Conservation (phyloP, 1,284 basidiomycete genomes). For the Trametes hirsuta region DNA sequence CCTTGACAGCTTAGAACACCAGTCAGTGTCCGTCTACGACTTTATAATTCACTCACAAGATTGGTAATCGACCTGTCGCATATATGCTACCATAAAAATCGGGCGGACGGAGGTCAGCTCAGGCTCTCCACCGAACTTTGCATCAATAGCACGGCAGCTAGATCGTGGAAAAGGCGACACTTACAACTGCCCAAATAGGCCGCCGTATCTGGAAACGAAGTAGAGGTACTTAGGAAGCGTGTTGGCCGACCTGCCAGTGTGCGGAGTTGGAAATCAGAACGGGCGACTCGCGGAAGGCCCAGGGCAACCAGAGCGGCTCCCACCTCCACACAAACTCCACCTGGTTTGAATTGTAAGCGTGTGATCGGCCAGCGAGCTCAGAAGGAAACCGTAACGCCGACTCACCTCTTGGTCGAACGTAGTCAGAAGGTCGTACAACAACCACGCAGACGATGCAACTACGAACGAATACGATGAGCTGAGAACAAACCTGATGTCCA, state of each 20-base stretch:
- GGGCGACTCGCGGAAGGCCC: background rate
- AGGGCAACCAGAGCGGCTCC: background rate
- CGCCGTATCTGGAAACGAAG: conserved; percentile 22
- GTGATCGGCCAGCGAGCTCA: background rate
- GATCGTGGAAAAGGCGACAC: background rate
- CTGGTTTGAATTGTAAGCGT: background rate
- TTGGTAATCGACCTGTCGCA: too few relatives aligned
- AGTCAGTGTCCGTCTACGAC: background rate
- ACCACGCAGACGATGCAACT: conserved; percentile 16
- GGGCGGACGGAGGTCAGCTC: background rate
- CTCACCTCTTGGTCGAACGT: conserved; percentile 23
- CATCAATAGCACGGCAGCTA: background rate
- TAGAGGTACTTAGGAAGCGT: conserved; percentile 22
- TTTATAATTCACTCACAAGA: too few relatives aligned
- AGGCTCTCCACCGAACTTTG: background rate
- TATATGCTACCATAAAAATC: too few relatives aligned
- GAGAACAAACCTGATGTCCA: background rate
- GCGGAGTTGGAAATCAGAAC: background rate
- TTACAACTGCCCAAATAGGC: conserved; percentile 20
- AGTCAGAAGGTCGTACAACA: conserved; percentile 20
- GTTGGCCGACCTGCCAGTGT: conserved; percentile 15
- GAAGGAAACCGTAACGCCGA: background rate
- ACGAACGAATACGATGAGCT: background rate
- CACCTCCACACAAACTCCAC: conserved; percentile 24
- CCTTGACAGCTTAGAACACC: conserved; percentile 1